These are phyloP conservation scores for Phytophthora sojae DNA, from an alignment of 352 stramenopile genomes.

Conservation along the genomic window DNA sequence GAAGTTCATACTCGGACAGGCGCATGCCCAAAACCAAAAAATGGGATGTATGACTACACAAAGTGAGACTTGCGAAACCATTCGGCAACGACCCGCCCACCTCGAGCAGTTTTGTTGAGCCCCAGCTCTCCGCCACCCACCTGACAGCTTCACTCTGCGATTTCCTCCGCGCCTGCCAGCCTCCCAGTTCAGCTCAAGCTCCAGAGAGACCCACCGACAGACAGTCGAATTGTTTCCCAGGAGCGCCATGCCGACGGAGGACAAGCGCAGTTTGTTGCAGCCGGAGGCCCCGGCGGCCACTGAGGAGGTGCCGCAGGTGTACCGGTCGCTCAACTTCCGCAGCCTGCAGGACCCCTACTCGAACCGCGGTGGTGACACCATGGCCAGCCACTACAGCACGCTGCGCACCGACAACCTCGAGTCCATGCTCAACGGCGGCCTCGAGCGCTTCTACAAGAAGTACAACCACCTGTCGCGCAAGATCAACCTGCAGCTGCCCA, in stretches of 20 bases:
- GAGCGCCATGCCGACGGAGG: slow-evolving; percentile 4
- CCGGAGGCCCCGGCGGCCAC: slow-evolving; percentile 19
- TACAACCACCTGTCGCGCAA: slow-evolving; percentile 68
- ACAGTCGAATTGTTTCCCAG: neutral
- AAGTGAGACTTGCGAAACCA: too few relatives aligned
- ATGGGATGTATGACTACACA: too few relatives aligned
- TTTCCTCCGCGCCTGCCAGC: slow-evolving; percentile 36
- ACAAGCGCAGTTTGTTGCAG: slow-evolving; percentile 21
- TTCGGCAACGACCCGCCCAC: neutral
- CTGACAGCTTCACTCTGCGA: slow-evolving; percentile 42
- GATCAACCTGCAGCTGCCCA: slow-evolving; percentile 64
- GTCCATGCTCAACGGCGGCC: slow-evolving; percentile 62
- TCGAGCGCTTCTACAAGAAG: slow-evolving; percentile 80
- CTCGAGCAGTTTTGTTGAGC: neutral
- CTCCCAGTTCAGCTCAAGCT: neutral
- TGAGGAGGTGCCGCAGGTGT: slow-evolving; percentile 22
- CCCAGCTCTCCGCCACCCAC: neutral
- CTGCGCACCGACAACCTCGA: slow-evolving; percentile 61
- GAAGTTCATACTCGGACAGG: too few relatives aligned
- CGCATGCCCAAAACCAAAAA: too few relatives aligned
- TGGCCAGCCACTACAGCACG: slow-evolving; percentile 61
- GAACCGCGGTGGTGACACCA: slow-evolving; percentile 37
- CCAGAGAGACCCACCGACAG: slow-evolving; percentile 1
- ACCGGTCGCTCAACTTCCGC: slow-evolving; percentile 70
- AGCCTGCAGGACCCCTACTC: slow-evolving; percentile 63